A percentile compares a stretch with the other conserved stretches of the same genome.
Evolutionary conservation across 2,329 filamentous ascomycete species (phyloP).

Genomic region (Stagonosporopsis rhizophila): DNA sequence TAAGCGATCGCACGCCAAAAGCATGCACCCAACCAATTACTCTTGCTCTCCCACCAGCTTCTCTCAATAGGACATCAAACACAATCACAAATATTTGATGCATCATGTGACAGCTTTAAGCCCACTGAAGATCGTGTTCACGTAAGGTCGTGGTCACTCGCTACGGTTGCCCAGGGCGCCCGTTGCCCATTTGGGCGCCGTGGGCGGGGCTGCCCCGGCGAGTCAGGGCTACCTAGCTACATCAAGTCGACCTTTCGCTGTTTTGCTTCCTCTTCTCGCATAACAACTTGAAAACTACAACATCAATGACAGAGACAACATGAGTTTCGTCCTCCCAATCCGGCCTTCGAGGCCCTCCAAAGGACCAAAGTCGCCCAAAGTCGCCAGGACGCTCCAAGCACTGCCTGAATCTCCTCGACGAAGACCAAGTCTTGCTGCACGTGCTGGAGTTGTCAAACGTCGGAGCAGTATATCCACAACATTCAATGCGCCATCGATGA

Average conservation of each 20-base stretch:
- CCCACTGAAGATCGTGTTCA: background rate
- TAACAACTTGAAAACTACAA: background rate
- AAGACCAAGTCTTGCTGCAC: conserved; percentile 31
- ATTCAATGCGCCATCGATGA: conserved; percentile 33
- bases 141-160: background rate
- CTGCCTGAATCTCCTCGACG: conserved; percentile 31
- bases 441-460: conserved; percentile 33
- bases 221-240: conserved; percentile 18
- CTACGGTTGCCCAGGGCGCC: conserved; percentile 5
- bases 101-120: background rate
- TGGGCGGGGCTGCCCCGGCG: conserved; percentile 13
- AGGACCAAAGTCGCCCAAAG: background rate
- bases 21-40: background rate
- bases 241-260: conserved; percentile 14
- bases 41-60: background rate
- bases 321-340: conserved; percentile 19
- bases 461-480: conserved; percentile 25
- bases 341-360: conserved; percentile 9
- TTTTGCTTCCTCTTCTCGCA: conserved; percentile 1
- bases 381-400: conserved; percentile 5
- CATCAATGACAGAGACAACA: background rate
- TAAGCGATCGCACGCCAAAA: conserved; percentile 8
- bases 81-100: background rate
- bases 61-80: background rate
- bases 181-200: background rate